Evolutionary conservation across 495 filamentous ascomycete genomes (phyloP).

Genomic region (Penicillium crystallinum): DNA sequence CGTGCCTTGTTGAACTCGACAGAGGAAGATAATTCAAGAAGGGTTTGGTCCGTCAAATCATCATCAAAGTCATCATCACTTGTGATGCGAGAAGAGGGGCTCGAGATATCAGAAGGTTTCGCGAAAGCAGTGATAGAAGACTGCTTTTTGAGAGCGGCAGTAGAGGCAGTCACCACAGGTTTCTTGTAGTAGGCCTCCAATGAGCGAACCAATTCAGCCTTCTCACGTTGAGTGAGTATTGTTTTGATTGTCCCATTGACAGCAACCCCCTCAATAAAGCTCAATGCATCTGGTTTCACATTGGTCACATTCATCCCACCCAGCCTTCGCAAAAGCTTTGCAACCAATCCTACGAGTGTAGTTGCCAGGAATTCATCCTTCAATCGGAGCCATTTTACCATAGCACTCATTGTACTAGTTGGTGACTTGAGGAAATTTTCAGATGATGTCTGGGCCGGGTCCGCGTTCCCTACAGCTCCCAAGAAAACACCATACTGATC

Average conservation of each 20-base stretch:
- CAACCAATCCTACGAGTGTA: conserved; percentile 61
- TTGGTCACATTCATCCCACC: conserved; percentile 61
- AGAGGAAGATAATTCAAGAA: conserved; percentile 42
- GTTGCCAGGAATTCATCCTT: conserved; percentile 77
- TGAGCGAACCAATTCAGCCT: conserved; percentile 73
- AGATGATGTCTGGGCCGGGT: conserved; percentile 36
- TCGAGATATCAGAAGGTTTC: conserved; percentile 35
- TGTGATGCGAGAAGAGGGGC: conserved; percentile 26
- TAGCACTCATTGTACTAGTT: conserved; percentile 55
- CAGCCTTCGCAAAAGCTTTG: conserved; percentile 68
- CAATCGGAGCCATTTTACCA: conserved; percentile 79
- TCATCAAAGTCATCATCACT: conserved; percentile 45
- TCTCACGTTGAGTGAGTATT: conserved; percentile 68
- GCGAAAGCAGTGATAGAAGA: conserved; percentile 63
- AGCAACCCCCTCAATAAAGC: conserved; percentile 56
- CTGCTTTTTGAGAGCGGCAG: conserved; percentile 53
- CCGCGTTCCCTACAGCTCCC: conserved; percentile 52
- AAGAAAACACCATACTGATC: conserved; percentile 75
- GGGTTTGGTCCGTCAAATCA: conserved; percentile 33
- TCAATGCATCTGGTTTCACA: conserved; percentile 54
- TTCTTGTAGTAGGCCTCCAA: conserved; percentile 70
- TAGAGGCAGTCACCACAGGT: conserved; percentile 42
- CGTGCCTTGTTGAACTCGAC: conserved; percentile 46
- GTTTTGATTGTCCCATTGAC: conserved; percentile 58
- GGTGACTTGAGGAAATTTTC: conserved; percentile 52